Percentiles rank a stretch among this genome's conserved stretches.
Conservation (phyloP, 2,329 filamentous ascomycete species). For the Geosmithia flava region DNA sequence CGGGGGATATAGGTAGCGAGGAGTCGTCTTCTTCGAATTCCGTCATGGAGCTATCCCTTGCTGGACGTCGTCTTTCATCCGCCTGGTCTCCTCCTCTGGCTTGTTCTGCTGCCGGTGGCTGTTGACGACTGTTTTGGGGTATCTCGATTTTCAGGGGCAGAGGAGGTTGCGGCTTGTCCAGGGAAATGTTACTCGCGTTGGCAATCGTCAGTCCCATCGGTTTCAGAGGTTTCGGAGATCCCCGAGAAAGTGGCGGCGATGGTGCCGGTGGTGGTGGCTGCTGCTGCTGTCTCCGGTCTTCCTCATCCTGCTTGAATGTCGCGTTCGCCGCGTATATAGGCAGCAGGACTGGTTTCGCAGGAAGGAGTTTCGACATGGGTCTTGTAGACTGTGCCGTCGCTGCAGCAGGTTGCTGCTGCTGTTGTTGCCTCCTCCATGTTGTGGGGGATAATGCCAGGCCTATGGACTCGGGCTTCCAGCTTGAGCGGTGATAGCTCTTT, state of each 20-base stretch:
- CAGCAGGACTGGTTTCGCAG: slow-evolving; percentile 30
- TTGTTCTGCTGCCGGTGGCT: background rate
- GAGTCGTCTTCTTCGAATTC: slow-evolving; percentile 40
- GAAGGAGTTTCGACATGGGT: slow-evolving; percentile 29
- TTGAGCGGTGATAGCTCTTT: slow-evolving; percentile 10
- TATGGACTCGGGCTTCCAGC: slow-evolving; percentile 9
- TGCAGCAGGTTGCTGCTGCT: background rate
- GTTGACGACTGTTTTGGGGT: slow-evolving; percentile 5
- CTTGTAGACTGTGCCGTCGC: slow-evolving; percentile 4
- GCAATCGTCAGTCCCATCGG: background rate
- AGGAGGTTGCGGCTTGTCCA: slow-evolving; percentile 3
- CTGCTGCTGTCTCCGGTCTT: background rate
- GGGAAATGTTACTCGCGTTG: background rate
- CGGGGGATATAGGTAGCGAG: slow-evolving; percentile 15
- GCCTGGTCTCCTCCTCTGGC: background rate
- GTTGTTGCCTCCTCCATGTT: background rate
- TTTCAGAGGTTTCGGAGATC: background rate
- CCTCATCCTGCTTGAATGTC: slow-evolving; percentile 4
- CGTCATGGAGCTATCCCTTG: slow-evolving; percentile 30
- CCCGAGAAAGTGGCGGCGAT: too few relatives aligned
- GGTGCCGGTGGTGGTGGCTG: background rate
- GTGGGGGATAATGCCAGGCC: slow-evolving; percentile 1
- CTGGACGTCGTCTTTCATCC: background rate
- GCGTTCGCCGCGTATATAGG: slow-evolving; percentile 1
- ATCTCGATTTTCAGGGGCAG: slow-evolving; percentile 16